A percentile compares a stretch with the other conserved stretches of the same genome.
These are phyloP conservation scores for Amaranthus palmeri DNA, from an alignment of 148 eudicot species.

Conservation along the genomic window DNA sequence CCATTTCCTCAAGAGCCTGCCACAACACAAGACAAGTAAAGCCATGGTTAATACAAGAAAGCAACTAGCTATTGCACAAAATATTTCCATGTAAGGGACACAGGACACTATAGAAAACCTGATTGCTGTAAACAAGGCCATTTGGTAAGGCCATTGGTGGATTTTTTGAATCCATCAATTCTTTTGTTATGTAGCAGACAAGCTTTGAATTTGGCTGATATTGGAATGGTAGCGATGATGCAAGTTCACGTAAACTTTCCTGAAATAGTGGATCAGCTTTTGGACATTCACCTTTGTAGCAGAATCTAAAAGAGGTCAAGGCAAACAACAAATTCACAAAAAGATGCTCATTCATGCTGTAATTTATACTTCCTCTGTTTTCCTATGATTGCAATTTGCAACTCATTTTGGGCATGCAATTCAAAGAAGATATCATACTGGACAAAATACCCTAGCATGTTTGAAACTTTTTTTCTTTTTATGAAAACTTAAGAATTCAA, in stretches of 20 bases:
- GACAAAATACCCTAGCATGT: background rate
- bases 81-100: no score
- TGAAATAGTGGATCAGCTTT: conserved; percentile 94
- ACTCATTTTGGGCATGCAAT: no score
- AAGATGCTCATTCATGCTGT: background rate
- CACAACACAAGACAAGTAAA: conserved; percentile 14
- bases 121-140: conserved; percentile 90
- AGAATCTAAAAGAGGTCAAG: conserved; percentile 71
- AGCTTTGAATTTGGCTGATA: conserved; percentile 99
- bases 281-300: conserved; percentile 87
- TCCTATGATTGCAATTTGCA: no score
- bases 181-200: conserved; percentile 93
- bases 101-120: conserved; percentile 40
- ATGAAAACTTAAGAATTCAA: no score
- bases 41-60: background rate
- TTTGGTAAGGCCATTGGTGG: conserved; percentile 96
- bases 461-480: no score
- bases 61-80: no score
- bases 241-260: conserved; percentile 89
- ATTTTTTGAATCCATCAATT: conserved; percentile 97
- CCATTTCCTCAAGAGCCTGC: conserved; percentile 98
- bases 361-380: no score
- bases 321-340: conserved; percentile 14
- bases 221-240: conserved; percentile 73
- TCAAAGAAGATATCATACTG: no score